Base-by-base conservation (phyloP, 805 yeast species). In the Maudiozyma serrabonitensis region DNA sequence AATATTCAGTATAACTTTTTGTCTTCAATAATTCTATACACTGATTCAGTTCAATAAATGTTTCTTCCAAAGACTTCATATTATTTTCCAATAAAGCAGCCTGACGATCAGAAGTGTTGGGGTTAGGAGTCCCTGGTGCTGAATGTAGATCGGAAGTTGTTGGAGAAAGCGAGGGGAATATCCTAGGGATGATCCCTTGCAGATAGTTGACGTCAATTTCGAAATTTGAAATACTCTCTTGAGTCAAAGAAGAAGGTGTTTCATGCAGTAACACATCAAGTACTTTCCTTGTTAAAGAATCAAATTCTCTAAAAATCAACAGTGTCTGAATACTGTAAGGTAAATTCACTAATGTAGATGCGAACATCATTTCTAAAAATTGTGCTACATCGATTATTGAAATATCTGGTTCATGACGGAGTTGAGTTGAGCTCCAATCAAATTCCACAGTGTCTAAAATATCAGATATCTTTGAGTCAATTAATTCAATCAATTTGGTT, bases 221-320 rank as follows among this genome's bases (percentile, higher is more conserved):
- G 63, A 91, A 90, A 64, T 89, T 90, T 6, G 82, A 70, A 0
- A 91, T 84, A 51, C 69, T 63, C 50, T 69, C 82, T 21, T 73
- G 71, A 19, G 88, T 81, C 55, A 79, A 80, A 11, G 69, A 63
- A 2, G 71, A 63, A 1, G 74, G 75, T 1, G 81, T 77, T 18
- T 75, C 75, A 37, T 74, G 67, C 43, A 80, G 70, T 52, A 90
- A 70, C 8, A 81, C 71, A 42, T 75, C 74, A 53, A 85, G 71
- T 63, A 91, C 79, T 53, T 82, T 79, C 40, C 82, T 78, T 0
- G 95, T 81, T 52, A 93, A 76, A 54, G 85, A 81, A 69, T 90
- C 98, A 63, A 87, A 87, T 26, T 91, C 88, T 61, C 95, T 78
- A 55, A 88, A 81, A 52, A 90, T 76, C n/a, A 95, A 78, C 52